phyloP scores from a whole-genome alignment of 1,284 basidiomycete genomes.

The Golubevia pallescens region DNA sequence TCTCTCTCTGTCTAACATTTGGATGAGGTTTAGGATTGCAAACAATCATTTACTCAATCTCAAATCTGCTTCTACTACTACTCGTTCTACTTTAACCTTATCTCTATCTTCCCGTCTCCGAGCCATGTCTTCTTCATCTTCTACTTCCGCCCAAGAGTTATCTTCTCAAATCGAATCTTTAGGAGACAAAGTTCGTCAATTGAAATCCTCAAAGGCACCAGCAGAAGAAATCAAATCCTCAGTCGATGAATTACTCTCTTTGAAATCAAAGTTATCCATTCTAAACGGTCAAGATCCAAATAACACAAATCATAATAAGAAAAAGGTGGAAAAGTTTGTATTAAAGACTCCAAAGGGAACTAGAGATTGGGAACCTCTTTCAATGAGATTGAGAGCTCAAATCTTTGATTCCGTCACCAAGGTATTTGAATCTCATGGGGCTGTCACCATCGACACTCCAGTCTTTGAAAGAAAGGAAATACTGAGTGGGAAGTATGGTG shows the following conservation, averaged over 20 bases:
- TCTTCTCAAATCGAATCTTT: too few species aligned
- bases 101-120: too few species aligned
- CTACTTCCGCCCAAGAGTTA: too few species aligned
- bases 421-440: constrained; percentile 87
- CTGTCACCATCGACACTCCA: constrained; percentile 91
- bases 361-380: constrained; percentile 90
- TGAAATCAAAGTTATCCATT: background rate
- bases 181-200: too few species aligned
- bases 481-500: constrained; percentile 80
- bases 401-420: constrained; percentile 88
- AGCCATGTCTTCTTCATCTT: too few species aligned
- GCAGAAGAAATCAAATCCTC: constrained; percentile 16
- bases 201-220: too few species aligned
- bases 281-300: background rate
- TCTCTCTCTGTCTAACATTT: too few species aligned
- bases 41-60: too few species aligned
- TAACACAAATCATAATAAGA: constrained; percentile 7
- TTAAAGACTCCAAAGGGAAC: constrained; percentile 76
- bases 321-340: constrained; percentile 44
- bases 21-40: too few species aligned
- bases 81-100: too few species aligned
- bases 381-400: constrained; percentile 88
- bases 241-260: background rate
- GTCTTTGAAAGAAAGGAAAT: constrained; percentile 98
- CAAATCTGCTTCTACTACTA: too few species aligned